Evolutionary conservation across 1,284 basidiomycete species (phyloP), one percentile per base, ranked within the genome.

Genomic region (Ceratobasidium papillatum): DNA sequence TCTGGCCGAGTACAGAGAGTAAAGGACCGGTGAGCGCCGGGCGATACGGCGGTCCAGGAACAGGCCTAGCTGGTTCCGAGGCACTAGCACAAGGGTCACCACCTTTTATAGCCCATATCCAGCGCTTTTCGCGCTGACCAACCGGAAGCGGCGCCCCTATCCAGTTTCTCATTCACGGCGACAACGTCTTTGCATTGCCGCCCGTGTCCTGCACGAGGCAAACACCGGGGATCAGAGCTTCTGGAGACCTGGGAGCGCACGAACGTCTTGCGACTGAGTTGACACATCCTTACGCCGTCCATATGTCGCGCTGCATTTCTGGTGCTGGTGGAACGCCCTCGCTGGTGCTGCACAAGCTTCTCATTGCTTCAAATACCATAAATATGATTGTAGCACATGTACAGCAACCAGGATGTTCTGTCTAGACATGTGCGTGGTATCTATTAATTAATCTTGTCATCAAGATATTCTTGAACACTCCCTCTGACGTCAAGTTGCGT

Each of bases 21-120:
- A 22, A 49, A 27, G 51, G 25, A 22, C 56, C 56, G 56, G 56
- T 59, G 56, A 59, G 56, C 56, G 56, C 56, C 56, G 56, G 56
- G 65, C 51, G 65, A 51, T 51, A 69, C 45, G 47, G 64, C 49
- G 47, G 65, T 54, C 36, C 65, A 69, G 65, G 65, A 69, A 69
- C 65, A n/a, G 30, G 51, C 65, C 52, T 69, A 36, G 65, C 30
- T 51, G 30, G 27, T 56, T 49, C 32, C 38, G 52, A 58, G 65
- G 65, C 41, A 69, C 65, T 58, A 69, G 52, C 65, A 45, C 32
- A 58, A 45, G 65, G 51, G 27, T 45, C 22, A 27, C 56, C 25
- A 11, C 61, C 61, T 63, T 45, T 63, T 63, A 63, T 63, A 63
- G 56, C 56, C 22, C 27, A 38, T 47, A 27, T 27, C 14, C 43